Evolutionary conservation across 2,329 filamentous ascomycete genomes (phyloP).

Genomic region (Nemania abortiva): DNA sequence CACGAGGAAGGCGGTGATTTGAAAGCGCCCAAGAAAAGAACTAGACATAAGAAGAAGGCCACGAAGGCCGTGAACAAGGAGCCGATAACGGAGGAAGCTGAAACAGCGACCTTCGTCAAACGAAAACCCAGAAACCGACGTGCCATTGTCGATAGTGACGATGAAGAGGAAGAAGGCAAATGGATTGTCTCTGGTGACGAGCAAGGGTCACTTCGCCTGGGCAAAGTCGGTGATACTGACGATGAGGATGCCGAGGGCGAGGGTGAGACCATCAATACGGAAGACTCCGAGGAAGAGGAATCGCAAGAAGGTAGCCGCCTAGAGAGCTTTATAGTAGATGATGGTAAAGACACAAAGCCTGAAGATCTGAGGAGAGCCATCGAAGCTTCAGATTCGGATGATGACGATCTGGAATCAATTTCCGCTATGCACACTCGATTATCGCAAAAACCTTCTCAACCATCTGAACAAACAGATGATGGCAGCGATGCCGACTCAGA

Average conservation of each 20-base stretch:
- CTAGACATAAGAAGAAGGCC: constrained; percentile 52
- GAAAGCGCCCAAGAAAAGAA: constrained; percentile 55
- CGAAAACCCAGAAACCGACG: constrained; percentile 54
- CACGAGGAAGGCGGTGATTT: constrained; percentile 57
- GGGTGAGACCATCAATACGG: constrained; percentile 80
- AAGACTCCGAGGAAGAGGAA: constrained; percentile 73
- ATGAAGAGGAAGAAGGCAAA: constrained; percentile 76
- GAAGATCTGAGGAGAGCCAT: constrained; percentile 47
- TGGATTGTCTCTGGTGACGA: constrained; percentile 83
- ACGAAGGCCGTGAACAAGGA: constrained; percentile 44
- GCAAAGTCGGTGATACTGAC: constrained; percentile 84
- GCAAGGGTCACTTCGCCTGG: constrained; percentile 70
- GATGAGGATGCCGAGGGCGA: constrained; percentile 90
- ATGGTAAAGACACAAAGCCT: constrained; percentile 56
- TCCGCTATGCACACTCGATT: constrained; percentile 45
- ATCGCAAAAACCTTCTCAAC: constrained; percentile 29
- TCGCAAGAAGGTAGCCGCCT: constrained; percentile 62
- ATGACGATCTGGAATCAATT: constrained; percentile 48
- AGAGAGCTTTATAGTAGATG: constrained; percentile 67
- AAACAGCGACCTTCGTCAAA: constrained; percentile 48
- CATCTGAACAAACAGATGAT: constrained; percentile 39
- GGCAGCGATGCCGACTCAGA: constrained; percentile 37
- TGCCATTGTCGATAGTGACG: constrained; percentile 64
- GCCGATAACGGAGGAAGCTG: constrained; percentile 51
- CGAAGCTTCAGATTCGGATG: constrained; percentile 49